Evolutionary conservation across 495 filamentous ascomycete genomes (phyloP).

Genomic region (Penicillium lagena): DNA sequence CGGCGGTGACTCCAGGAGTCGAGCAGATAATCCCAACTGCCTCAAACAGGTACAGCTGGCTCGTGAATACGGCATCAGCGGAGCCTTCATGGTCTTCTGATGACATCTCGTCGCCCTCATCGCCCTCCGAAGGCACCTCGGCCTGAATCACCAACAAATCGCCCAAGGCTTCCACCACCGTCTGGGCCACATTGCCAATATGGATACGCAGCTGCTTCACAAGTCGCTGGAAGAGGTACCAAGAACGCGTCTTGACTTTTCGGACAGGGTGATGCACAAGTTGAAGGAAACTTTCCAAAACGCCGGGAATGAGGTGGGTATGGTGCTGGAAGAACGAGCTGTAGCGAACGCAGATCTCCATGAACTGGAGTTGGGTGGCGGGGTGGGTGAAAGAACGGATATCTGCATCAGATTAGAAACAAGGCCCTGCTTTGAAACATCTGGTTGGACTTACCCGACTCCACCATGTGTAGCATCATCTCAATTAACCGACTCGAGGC

Average conservation of each 20-base stretch:
- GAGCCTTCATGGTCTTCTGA: conserved; percentile 85
- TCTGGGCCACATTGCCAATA: conserved; percentile 82
- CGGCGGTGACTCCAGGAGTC: conserved; percentile 60
- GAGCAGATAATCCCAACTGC: conserved; percentile 88
- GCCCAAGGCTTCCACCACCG: conserved; percentile 79
- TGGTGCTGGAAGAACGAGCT: conserved; percentile 86
- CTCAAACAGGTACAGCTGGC: conserved; percentile 90
- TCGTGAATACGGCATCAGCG: conserved; percentile 80
- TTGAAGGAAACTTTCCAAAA: conserved; percentile 87
- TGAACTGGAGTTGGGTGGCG: conserved; percentile 87
- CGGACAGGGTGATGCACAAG: conserved; percentile 81
- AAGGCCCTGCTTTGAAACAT: conserved; percentile 1
- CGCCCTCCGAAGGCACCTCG: conserved; percentile 68
- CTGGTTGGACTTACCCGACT: conserved; percentile 59
- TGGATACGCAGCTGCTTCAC: conserved; percentile 80
- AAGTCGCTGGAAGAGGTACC: conserved; percentile 92
- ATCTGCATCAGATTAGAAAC: conserved; percentile 37
- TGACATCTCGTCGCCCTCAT: conserved; percentile 82
- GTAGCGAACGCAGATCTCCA: conserved; percentile 96
- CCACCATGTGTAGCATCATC: conserved; percentile 93
- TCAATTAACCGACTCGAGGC: conserved; percentile 71
- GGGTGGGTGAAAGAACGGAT: conserved; percentile 83
- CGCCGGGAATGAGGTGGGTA: conserved; percentile 67
- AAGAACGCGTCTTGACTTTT: conserved; percentile 80
- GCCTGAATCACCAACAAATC: conserved; percentile 88